A percentile compares a stretch with the other conserved stretches of the same genome.
Evolutionary conservation across 2,329 filamentous ascomycete genomes (phyloP).

Genomic region (Paecilomyces formosus): DNA sequence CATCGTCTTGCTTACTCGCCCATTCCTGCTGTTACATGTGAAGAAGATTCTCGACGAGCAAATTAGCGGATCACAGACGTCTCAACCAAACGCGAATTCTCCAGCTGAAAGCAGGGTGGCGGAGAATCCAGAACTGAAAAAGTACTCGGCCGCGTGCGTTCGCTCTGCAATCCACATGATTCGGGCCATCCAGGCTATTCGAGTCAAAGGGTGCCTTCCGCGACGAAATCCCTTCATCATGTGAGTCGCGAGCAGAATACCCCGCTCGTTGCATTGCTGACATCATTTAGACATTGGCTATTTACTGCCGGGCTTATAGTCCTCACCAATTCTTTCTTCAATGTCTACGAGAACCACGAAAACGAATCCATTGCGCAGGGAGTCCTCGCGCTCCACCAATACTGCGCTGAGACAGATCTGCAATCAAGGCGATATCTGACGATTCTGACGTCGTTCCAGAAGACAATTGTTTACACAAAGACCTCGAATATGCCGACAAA

Average conservation of each 20-base stretch:
- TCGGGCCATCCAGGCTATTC: constrained; percentile 39
- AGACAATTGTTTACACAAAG: constrained; percentile 12
- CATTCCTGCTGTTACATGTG: constrained; percentile 38
- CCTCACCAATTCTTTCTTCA: constrained; percentile 51
- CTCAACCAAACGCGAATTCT: constrained; percentile 9
- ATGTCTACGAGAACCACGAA: constrained; percentile 41
- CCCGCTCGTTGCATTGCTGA: background rate
- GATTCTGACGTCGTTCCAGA: constrained; percentile 45
- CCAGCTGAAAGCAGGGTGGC: constrained; percentile 8
- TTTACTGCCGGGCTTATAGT: constrained; percentile 50
- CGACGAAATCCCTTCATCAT: constrained; percentile 50
- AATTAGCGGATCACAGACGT: constrained; percentile 1
- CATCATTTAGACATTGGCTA: constrained; percentile 44
- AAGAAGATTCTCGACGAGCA: constrained; percentile 10
- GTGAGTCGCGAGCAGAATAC: constrained; percentile 32
- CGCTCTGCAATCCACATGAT: constrained; percentile 46
- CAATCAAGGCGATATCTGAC: constrained; percentile 45
- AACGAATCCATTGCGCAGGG: constrained; percentile 37
- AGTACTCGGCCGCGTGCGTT: constrained; percentile 45
- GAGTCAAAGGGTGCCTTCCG: constrained; percentile 40
- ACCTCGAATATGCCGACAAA: constrained; percentile 4
- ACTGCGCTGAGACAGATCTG: constrained; percentile 42
- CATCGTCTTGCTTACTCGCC: constrained; percentile 55
- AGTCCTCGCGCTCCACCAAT: constrained; percentile 43
- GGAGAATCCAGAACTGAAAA: constrained; percentile 9